Conservation (phyloP, 139 green algal genomes). For the Trebouxia sp. region DNA sequence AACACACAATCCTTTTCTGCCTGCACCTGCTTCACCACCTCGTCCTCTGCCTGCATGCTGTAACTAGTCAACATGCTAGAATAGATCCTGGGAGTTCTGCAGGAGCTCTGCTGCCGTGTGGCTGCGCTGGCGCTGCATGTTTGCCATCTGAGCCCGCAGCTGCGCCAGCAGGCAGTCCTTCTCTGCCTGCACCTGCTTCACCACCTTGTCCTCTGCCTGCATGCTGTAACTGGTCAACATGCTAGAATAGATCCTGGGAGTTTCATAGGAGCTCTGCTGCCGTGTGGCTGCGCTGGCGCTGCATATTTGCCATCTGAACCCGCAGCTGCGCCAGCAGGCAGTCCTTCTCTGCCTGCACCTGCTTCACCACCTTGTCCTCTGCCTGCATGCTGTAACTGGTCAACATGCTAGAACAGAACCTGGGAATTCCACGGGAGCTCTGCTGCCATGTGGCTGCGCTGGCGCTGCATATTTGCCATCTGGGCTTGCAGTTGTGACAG, state of each 20-base stretch:
- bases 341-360: slow-evolving; percentile 58
- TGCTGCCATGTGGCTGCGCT: not conserved
- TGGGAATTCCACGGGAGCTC: slow-evolving; percentile 53
- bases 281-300: slow-evolving; percentile 12
- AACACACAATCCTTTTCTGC: slow-evolving; percentile 52
- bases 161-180: slow-evolving; percentile 44
- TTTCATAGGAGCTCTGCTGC: slow-evolving; percentile 43
- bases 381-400: too few species aligned
- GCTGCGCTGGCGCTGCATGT: slow-evolving; percentile 25
- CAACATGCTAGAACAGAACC: too few species aligned
- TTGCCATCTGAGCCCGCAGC: slow-evolving; percentile 36
- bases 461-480: slow-evolving; percentile 34
- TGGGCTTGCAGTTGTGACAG: slow-evolving; percentile 22
- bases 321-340: slow-evolving; percentile 13
- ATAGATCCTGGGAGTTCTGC: too few species aligned
- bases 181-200: slow-evolving; percentile 49
- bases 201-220: slow-evolving; percentile 52
- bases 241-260: too few species aligned
- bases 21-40: slow-evolving; percentile 48
- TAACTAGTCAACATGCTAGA: too few species aligned
- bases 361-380: slow-evolving; percentile 50
- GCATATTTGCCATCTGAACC: slow-evolving; percentile 38
- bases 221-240: too few species aligned
- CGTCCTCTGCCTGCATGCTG: slow-evolving; percentile 48
- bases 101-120: slow-evolving; percentile 30